phyloP scores from a whole-genome alignment of 306 rosid genomes.

The Leucaena leucocephala region DNA sequence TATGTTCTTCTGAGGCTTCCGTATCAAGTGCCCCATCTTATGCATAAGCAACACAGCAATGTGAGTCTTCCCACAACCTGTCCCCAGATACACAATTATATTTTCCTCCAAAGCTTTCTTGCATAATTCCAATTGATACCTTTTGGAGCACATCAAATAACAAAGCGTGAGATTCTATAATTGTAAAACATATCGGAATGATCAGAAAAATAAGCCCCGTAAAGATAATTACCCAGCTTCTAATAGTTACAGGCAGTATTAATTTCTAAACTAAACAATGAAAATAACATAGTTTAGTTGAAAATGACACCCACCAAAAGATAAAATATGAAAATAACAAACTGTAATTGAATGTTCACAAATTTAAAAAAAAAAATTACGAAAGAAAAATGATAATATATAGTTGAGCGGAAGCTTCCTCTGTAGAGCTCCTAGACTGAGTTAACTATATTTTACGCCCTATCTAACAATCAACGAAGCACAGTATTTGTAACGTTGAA shows the following conservation, averaged over 20 bases:
- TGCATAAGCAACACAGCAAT: constrained; percentile 82
- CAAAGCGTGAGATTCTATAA: constrained; percentile 27
- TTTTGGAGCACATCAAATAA: constrained; percentile 35
- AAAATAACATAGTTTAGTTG: not conserved
- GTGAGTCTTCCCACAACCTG: constrained; percentile 97
- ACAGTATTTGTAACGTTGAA: not conserved
- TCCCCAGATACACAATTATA: constrained; percentile 82
- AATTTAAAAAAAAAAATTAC: not conserved
- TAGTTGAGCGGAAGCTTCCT: not conserved
- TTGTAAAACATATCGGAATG: not conserved
- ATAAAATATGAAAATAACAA: not conserved
- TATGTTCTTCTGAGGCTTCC: constrained; percentile 64
- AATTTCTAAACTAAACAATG: constrained; percentile 15
- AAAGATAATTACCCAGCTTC: constrained; percentile 7
- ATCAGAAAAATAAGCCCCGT: constrained; percentile 23
- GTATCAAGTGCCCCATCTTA: constrained; percentile 71
- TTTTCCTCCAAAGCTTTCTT: constrained; percentile 87
- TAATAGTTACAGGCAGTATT: not conserved
- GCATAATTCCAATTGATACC: constrained; percentile 88
- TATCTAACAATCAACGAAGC: constrained; percentile 29
- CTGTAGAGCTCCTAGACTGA: constrained; percentile 1
- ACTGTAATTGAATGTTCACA: not conserved
- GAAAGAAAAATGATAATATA: not conserved
- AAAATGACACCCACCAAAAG: not conserved
- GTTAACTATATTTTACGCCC: not conserved